Evolutionary conservation across 1,139 yeast genomes (phyloP).

Genomic region (Pichia sp.): DNA sequence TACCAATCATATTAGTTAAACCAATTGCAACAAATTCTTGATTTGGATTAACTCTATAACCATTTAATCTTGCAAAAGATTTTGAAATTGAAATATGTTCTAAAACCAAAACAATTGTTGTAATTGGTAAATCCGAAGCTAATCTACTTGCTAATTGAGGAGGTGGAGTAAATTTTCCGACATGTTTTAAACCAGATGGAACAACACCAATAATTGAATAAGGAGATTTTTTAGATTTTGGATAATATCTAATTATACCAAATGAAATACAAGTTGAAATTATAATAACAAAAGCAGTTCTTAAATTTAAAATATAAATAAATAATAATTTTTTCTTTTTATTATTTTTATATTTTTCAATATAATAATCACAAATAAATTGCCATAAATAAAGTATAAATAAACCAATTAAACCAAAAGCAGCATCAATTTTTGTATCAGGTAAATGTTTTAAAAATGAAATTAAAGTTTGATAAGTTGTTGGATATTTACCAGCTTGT

Average conservation of each 20-base stretch:
- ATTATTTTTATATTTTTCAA: slow-evolving; percentile 43
- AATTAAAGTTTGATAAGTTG: slow-evolving; percentile 65
- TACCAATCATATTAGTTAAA: slow-evolving; percentile 80
- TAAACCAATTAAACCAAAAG: slow-evolving; percentile 75
- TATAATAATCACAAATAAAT: slow-evolving; percentile 47
- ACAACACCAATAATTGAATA: slow-evolving; percentile 67
- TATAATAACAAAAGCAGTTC: slow-evolving; percentile 75
- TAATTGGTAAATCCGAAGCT: slow-evolving; percentile 78
- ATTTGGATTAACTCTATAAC: slow-evolving; percentile 83
- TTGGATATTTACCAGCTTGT: slow-evolving; percentile 64
- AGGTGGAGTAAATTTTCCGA: slow-evolving; percentile 70
- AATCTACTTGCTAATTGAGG: slow-evolving; percentile 51
- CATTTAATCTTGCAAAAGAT: slow-evolving; percentile 87
- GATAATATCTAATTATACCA: slow-evolving; percentile 28
- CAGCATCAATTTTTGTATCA: slow-evolving; percentile 68
- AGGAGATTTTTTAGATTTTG: slow-evolving; percentile 30
- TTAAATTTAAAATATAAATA: slow-evolving; percentile 68
- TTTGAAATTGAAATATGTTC: slow-evolving; percentile 93
- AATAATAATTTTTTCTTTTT: slow-evolving; percentile 45
- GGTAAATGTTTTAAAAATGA: slow-evolving; percentile 66
- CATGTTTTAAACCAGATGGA: slow-evolving; percentile 75
- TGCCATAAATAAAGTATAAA: slow-evolving; percentile 67
- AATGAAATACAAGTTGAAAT: slow-evolving; percentile 71
- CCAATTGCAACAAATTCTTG: slow-evolving; percentile 94
- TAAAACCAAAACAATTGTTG: slow-evolving; percentile 69